A percentile compares a stretch with the other conserved stretches of the same genome.
These are phyloP conservation scores for Rhizopogon sp. DNA, from an alignment of 768 basidiomycete species.

Conservation along the genomic window DNA sequence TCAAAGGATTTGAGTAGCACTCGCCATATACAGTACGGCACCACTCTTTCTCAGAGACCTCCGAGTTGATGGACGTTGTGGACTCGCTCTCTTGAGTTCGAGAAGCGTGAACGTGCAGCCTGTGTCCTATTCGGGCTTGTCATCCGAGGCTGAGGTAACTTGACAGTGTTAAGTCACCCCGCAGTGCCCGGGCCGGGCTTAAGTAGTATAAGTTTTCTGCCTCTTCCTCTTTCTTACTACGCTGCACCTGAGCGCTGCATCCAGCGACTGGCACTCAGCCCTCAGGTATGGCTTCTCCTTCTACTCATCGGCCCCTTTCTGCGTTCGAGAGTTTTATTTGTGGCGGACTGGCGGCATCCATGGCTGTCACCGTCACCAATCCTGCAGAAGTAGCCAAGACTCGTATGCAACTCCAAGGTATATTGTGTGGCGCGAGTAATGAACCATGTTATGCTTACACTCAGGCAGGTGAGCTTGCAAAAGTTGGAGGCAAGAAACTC, in stretches of 20 bases:
- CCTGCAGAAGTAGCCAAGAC: conserved; percentile 83
- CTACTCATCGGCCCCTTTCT: conserved; percentile 39
- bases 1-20: background rate
- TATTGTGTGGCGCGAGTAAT: background rate
- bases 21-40: background rate
- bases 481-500: conserved; percentile 61
- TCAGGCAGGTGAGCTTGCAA: conserved; percentile 66
- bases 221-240: background rate
- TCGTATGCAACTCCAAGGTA: conserved; percentile 83
- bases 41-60: too few relatives aligned
- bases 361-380: conserved; percentile 83
- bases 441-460: too few relatives aligned
- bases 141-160: too few relatives aligned
- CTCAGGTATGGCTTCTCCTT: background rate
- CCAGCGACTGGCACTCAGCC: background rate
- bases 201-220: too few relatives aligned
- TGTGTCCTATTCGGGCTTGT: too few relatives aligned
- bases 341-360: conserved; percentile 88
- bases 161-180: too few relatives aligned
- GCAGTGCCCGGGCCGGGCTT: too few relatives aligned
- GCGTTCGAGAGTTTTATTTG: conserved; percentile 80
- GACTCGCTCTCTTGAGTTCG: too few relatives aligned
- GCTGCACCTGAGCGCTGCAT: background rate
- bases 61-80: too few relatives aligned
- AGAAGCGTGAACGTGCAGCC: too few relatives aligned